phyloP scores from a whole-genome alignment of 2,329 filamentous ascomycete species.

The Aspergillus carbonarius region DNA sequence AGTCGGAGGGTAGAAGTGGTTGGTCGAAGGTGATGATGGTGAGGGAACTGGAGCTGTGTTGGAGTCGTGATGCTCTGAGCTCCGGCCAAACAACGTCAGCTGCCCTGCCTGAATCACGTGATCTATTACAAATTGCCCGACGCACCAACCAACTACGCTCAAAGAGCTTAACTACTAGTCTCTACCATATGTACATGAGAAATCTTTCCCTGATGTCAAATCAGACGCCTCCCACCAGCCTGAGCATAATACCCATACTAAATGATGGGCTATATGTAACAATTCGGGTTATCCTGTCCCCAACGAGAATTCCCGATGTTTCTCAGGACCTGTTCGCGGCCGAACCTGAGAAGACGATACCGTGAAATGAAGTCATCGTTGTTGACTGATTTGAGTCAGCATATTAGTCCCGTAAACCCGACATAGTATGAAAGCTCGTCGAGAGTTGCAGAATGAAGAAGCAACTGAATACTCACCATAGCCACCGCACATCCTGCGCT shows the following conservation, averaged over 20 bases:
- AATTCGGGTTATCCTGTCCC: slow-evolving; percentile 11
- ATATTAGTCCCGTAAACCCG: neutral
- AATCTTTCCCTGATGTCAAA: neutral
- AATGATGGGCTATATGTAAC: slow-evolving; percentile 7
- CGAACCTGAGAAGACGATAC: slow-evolving; percentile 69
- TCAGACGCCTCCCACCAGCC: neutral
- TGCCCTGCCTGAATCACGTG: slow-evolving; percentile 31
- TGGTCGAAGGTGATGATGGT: slow-evolving; percentile 11
- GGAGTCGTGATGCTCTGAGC: slow-evolving; percentile 26
- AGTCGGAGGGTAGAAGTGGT: slow-evolving; percentile 13
- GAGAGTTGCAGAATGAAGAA: neutral
- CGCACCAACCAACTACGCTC: neutral
- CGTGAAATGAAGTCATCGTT: slow-evolving; percentile 78
- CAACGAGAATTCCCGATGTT: slow-evolving; percentile 27
- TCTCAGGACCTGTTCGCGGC: slow-evolving; percentile 35
- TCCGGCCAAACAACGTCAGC: slow-evolving; percentile 39
- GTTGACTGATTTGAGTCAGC: slow-evolving; percentile 56
- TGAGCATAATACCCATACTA: neutral
- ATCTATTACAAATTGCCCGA: slow-evolving; percentile 17
- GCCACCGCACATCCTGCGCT: slow-evolving; percentile 83
- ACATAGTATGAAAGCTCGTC: neutral
- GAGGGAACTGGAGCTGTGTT: slow-evolving; percentile 13
- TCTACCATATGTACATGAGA: neutral
- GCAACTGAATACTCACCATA: slow-evolving; percentile 65
- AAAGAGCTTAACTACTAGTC: neutral